These are phyloP conservation scores for Botrytis squamosa DNA, from an alignment of 2,329 filamentous ascomycete species.

Conservation along the genomic window DNA sequence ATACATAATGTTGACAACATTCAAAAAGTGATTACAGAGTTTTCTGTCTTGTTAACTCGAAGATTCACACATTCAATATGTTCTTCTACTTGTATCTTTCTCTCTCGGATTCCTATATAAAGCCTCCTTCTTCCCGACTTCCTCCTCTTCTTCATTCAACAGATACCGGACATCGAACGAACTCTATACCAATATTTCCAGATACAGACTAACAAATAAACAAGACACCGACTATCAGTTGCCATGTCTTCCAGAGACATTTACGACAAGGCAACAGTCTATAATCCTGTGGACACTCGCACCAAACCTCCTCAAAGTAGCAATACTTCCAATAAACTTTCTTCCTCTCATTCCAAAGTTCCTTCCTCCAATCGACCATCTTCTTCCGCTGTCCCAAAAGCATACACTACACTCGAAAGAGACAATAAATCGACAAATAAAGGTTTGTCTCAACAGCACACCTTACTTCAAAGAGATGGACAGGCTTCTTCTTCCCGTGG, in stretches of 20 bases:
- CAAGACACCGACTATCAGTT: neutral
- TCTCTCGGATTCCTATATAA: neutral
- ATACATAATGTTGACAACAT: neutral
- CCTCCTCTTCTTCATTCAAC: neutral
- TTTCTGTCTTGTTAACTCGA: neutral
- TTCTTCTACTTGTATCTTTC: neutral
- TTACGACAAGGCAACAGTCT: slow-evolving; percentile 10
- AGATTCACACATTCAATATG: neutral
- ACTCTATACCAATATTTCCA: neutral
- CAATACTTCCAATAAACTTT: neutral
- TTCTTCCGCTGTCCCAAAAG: neutral
- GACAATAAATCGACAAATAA: neutral
- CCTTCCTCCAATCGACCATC: neutral
- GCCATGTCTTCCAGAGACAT: slow-evolving; percentile 16
- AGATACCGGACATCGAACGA: neutral
- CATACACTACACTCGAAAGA: slow-evolving; percentile 1
- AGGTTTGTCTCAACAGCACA: neutral
- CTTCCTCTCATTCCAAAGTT: neutral
- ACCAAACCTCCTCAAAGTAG: slow-evolving; percentile 1
- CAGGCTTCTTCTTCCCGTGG: neutral
- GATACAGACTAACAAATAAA: neutral
- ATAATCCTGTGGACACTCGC: neutral
- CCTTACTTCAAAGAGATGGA: slow-evolving; percentile 1
- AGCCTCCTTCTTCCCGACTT: neutral
- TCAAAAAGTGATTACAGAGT: neutral